phyloP scores from a whole-genome alignment of 2,329 filamentous ascomycete species.

The Verticillium nubilum region DNA sequence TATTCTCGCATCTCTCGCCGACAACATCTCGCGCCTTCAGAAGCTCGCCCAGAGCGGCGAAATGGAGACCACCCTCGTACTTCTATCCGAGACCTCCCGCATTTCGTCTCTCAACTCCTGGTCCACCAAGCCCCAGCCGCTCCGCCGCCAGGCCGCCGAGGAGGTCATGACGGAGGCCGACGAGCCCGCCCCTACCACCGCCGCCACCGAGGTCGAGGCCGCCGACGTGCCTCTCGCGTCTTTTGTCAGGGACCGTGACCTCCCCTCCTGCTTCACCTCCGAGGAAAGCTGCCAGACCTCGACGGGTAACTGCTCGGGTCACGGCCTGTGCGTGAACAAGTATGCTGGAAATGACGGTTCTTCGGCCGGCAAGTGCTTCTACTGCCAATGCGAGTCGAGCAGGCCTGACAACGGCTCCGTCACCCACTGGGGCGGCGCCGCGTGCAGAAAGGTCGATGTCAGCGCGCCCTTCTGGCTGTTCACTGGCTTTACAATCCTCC shows the following conservation, averaged over 20 bases:
- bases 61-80: slow-evolving; percentile 51
- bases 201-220: slow-evolving; percentile 4
- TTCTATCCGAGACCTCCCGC: slow-evolving; percentile 44
- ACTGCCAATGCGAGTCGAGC: slow-evolving; percentile 68
- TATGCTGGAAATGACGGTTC: slow-evolving; percentile 41
- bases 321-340: slow-evolving; percentile 70
- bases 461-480: slow-evolving; percentile 88
- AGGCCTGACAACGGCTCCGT: slow-evolving; percentile 51
- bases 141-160: slow-evolving; percentile 44
- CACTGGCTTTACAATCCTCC: slow-evolving; percentile 63
- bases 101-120: slow-evolving; percentile 30
- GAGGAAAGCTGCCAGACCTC: slow-evolving; percentile 60
- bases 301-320: slow-evolving; percentile 77
- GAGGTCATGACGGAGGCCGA: slow-evolving; percentile 31
- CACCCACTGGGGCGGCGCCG: slow-evolving; percentile 74
- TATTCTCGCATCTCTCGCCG: slow-evolving; percentile 35
- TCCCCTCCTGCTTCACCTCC: slow-evolving; percentile 72
- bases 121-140: slow-evolving; percentile 33
- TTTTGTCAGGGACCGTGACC: slow-evolving; percentile 29
- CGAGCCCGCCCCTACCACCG: slow-evolving; percentile 13
- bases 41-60: slow-evolving; percentile 41
- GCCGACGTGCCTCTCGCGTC: slow-evolving; percentile 9
- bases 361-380: slow-evolving; percentile 59
- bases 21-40: slow-evolving; percentile 37
- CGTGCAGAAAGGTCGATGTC: slow-evolving; percentile 88